Base-by-base conservation (phyloP, 768 basidiomycete species). In the Boletus reticulatus region DNA sequence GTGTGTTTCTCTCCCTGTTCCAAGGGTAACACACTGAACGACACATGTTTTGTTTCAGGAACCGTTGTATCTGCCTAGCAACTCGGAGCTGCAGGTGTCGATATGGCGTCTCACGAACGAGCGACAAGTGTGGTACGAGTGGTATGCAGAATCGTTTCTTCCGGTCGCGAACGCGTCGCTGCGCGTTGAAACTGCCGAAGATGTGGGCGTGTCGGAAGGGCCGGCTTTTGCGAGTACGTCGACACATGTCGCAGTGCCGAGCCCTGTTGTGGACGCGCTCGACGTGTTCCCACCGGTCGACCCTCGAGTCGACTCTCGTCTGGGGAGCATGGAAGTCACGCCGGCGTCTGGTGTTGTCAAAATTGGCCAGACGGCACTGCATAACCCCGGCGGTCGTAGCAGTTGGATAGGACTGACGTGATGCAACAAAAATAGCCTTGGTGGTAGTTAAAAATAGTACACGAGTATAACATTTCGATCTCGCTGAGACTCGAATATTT, bases 111-210 rank as follows among this genome's bases (percentile, higher is more conserved):
- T 97, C 59, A 96, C 94, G 3, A 91, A 90, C 71, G 82, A 87
- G 53, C 84, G 85, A 17, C 88, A 89, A 62, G 91, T 99, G 14
- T 99, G 97, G 97, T 98, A 98, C 72, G 97, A 98, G 73, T 99
- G 97, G 97, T 87, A 89, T 66, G 94, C 94, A 0, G 95, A 98
- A 66, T 87, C 93, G 17, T 98, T 92, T 75, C 76, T 98, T 50
- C 83, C 89, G 6, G 76, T 87, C 17, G 77, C 81, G 34, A 71
- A 70, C 39, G 65, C 67, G 36, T 52, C 72, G 64, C 52, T 44
- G 52, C 57, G 53, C 2, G n/a, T 45, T 37, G 71, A 62, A 17
- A 55, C 52, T 34, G 50, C 41, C 11, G 67, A 62, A 22, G 67
- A 60, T 43, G 55, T 11, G 41, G 56, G 50, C 43, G 16, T 42